phyloP scores from a whole-genome alignment of 441 rosid species.

The Jatropha podagrica region DNA sequence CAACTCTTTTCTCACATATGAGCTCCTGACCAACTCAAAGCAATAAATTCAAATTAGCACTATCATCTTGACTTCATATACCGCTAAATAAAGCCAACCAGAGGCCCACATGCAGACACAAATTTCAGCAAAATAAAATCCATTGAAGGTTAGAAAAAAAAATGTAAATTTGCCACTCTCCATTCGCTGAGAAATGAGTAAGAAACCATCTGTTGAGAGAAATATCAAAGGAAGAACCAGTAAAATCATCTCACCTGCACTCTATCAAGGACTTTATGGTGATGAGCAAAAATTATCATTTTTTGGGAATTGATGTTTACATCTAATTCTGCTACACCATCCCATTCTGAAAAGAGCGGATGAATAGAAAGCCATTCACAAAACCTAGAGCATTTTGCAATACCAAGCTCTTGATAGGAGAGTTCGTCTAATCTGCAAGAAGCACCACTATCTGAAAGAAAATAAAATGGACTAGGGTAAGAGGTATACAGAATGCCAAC shows the following conservation, averaged over 20 bases:
- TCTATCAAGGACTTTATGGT: slow-evolving; percentile 91
- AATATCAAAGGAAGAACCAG: background rate
- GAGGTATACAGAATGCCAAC: slow-evolving; percentile 1
- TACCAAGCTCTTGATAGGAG: slow-evolving; percentile 84
- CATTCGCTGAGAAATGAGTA: background rate
- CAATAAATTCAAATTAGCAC: slow-evolving; percentile 10
- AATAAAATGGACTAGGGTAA: slow-evolving; percentile 16
- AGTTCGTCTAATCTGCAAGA: slow-evolving; percentile 42
- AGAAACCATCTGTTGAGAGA: background rate
- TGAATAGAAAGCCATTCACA: slow-evolving; percentile 89
- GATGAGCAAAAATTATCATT: slow-evolving; percentile 96
- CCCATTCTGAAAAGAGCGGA: slow-evolving; percentile 55
- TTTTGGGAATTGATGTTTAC: slow-evolving; percentile 47
- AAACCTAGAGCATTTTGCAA: slow-evolving; percentile 86
- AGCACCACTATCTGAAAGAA: slow-evolving; percentile 44
- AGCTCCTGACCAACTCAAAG: slow-evolving; percentile 56
- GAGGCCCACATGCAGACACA: slow-evolving; percentile 17
- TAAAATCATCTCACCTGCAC: slow-evolving; percentile 62
- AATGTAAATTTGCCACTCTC: slow-evolving; percentile 4
- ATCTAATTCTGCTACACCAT: slow-evolving; percentile 45
- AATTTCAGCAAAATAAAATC: background rate
- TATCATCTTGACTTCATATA: background rate
- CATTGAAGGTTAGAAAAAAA: background rate
- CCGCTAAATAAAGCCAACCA: slow-evolving; percentile 10
- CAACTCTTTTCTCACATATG: slow-evolving; percentile 75